A percentile compares a stretch with the other conserved stretches of the same genome.
Conservation (phyloP, 2,329 filamentous ascomycete species). For the Aspergillus nomiae region DNA sequence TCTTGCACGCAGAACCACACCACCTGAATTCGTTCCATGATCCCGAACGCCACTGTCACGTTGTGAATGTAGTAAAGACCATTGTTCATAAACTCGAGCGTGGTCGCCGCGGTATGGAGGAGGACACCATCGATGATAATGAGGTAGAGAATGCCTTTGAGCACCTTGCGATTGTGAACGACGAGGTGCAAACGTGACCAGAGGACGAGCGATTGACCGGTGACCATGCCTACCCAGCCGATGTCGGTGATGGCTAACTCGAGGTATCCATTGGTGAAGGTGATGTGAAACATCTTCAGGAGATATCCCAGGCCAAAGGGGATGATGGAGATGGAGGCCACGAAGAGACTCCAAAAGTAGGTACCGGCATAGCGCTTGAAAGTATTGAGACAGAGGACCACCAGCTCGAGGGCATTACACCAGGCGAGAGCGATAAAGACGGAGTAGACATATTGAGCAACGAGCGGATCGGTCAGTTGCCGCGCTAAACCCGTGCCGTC, state of each 20-base stretch:
- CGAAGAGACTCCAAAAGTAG: slow-evolving; percentile 53
- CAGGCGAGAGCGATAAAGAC: slow-evolving; percentile 46
- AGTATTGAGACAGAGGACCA: slow-evolving; percentile 49
- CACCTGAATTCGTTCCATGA: slow-evolving; percentile 58
- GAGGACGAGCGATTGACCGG: slow-evolving; percentile 51
- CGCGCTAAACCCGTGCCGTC: slow-evolving; percentile 10
- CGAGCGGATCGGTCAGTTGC: slow-evolving; percentile 3
- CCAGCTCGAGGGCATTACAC: slow-evolving; percentile 53
- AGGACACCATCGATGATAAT: slow-evolving; percentile 48
- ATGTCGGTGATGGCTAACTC: slow-evolving; percentile 42
- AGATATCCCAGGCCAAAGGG: slow-evolving; percentile 50
- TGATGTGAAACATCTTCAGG: slow-evolving; percentile 45
- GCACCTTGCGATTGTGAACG: slow-evolving; percentile 35
- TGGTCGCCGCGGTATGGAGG: slow-evolving; percentile 44
- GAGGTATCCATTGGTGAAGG: slow-evolving; percentile 36
- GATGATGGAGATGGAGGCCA: slow-evolving; percentile 46
- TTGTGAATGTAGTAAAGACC: slow-evolving; percentile 16
- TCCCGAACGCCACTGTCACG: slow-evolving; percentile 38
- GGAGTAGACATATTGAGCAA: slow-evolving; percentile 36
- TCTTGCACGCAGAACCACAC: slow-evolving; percentile 59
- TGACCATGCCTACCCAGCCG: slow-evolving; percentile 51
- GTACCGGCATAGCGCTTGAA: slow-evolving; percentile 49
- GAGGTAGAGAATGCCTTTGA: slow-evolving; percentile 44
- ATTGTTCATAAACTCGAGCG: slow-evolving; percentile 46
- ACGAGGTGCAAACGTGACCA: slow-evolving; percentile 53